Conservation (phyloP, 192 early-diverging fungal genomes). For the Geranomyces variabilis region DNA sequence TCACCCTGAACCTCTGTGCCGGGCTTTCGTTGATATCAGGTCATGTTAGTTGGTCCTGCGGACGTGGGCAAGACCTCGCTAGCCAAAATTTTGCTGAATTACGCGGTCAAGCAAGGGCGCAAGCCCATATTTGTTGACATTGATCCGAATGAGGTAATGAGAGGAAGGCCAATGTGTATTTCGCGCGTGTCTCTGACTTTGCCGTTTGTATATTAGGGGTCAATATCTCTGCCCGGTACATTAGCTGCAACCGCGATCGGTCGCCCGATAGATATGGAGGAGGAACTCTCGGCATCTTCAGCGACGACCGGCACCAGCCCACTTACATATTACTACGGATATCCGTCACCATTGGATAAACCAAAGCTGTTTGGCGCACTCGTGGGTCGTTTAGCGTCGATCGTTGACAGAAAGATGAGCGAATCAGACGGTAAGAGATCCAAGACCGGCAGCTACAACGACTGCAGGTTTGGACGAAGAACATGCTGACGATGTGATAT, state of each 20-base stretch:
- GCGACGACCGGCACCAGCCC: conserved; percentile 74
- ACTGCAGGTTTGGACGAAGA: not conserved
- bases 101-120: conserved; percentile 74
- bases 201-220: conserved; percentile 50
- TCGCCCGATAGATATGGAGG: conserved; percentile 85
- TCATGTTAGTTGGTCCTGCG: conserved; percentile 87
- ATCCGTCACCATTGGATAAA: conserved; percentile 75
- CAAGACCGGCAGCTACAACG: not conserved
- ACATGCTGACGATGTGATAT: no score
- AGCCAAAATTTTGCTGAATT: conserved; percentile 84
- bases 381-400: conserved; percentile 59
- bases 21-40: conserved; percentile 34
- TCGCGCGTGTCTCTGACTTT: not conserved
- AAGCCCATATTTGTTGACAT: conserved; percentile 83
- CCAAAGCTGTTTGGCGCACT: conserved; percentile 77
- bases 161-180: not conserved
- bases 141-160: conserved; percentile 70
- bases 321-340: conserved; percentile 90
- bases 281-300: conserved; percentile 71
- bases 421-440: conserved; percentile 31
- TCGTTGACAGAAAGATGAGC: conserved; percentile 64
- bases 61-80: conserved; percentile 93
- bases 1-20: not conserved
- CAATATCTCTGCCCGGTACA: conserved; percentile 84
- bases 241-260: conserved; percentile 76